A percentile compares a stretch with the other conserved stretches of the same genome.
Evolutionary conservation across 208 protist species (phyloP).

Genomic region (Leishmania mexicana): DNA sequence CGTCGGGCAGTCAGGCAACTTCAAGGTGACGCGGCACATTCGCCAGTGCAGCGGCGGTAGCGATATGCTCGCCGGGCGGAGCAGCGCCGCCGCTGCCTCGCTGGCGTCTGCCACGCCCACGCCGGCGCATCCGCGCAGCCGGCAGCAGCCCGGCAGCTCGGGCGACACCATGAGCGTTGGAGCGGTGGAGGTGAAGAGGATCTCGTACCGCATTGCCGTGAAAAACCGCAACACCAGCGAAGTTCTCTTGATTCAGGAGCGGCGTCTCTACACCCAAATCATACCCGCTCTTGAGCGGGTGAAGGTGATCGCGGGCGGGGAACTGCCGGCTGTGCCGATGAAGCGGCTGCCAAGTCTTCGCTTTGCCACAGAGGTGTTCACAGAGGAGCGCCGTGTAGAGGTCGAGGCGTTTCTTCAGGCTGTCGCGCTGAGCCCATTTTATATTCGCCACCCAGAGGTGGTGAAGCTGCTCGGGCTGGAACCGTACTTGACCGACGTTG

Average conservation of each 20-base stretch:
- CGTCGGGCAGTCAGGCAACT: conserved; percentile 23
- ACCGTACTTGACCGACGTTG: background rate
- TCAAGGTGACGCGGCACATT: conserved; percentile 34
- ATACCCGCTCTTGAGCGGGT: conserved; percentile 41
- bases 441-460: conserved; percentile 52
- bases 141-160: background rate
- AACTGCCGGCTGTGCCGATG: conserved; percentile 32
- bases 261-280: conserved; percentile 40
- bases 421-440: conserved; percentile 39
- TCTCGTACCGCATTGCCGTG: conserved; percentile 25
- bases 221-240: conserved; percentile 10
- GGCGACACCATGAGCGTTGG: background rate
- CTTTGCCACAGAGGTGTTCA: conserved; percentile 57
- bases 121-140: background rate
- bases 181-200: conserved; percentile 37
- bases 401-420: conserved; percentile 42
- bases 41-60: conserved; percentile 22
- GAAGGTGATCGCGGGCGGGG: conserved; percentile 26
- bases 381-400: conserved; percentile 53
- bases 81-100: background rate
- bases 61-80: background rate
- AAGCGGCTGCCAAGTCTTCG: conserved; percentile 49
- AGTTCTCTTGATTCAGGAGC: conserved; percentile 18
- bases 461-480: conserved; percentile 41
- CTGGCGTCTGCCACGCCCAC: background rate